Evolutionary conservation across 176 grass and related monocot genomes (phyloP), one percentile per base, ranked within the genome.

Genomic region (Cenchrus americanus): DNA sequence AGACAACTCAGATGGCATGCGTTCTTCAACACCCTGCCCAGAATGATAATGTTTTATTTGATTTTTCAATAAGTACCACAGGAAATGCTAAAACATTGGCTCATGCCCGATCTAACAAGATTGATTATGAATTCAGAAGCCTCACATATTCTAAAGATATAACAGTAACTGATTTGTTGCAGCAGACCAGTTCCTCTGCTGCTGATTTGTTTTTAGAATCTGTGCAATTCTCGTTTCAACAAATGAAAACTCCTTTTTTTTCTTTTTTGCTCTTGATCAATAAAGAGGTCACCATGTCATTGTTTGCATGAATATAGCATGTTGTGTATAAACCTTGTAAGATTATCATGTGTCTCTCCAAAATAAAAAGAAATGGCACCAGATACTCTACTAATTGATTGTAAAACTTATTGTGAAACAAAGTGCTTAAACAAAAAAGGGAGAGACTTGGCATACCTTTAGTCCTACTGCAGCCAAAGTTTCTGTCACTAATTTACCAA

Each of bases 1-100:
- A 49, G 96, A 98, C 53, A 98, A 85, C 82, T 98, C 96, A 54
- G 96, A 95, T 53, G 96, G 93, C 90, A 95, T 92, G 53, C 75
- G 87, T 37, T 98, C 87, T 81, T 98, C 96, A 22, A 98, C 96
- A 82, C 85, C 93, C 96, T 98, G 69, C 48, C 82, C 47, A 85
- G 14, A 70, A 91, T 48, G 15, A 69, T 26, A 23, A 80, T 62
- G 46, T 23, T 61, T 50, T 53, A 26, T 81, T 62, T 13, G 44
- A 85, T 66, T 58, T 60, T 80, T 71, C 19, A 47, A 86, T 17
- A 30, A 85, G 71, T 37, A 71, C 13, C 62, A 48, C 62, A 19
- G 82, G 37, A 67, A 76, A 69, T 55, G n/a, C 27, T 47, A 21
- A 71, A 49, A 49, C 30, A 42, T 71, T 32, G 24, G 27, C 9